Conservation (phyloP, 306 rosid genomes). For the Begonia fuchsioides region DNA sequence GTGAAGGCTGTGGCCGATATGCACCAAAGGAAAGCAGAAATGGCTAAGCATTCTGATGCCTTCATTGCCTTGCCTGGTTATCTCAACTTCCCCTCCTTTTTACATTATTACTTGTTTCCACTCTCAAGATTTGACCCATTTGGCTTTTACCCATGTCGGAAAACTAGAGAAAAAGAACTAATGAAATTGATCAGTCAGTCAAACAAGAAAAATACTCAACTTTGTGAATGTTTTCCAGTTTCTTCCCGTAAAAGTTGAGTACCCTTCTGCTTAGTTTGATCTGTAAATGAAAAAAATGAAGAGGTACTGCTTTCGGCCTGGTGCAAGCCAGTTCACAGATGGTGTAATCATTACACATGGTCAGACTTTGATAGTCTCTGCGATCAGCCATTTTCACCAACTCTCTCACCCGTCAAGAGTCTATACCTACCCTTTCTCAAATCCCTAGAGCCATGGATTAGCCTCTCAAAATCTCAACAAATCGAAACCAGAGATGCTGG, state of each 20-base stretch:
- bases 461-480: too few species aligned
- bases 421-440: too few species aligned
- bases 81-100: background rate
- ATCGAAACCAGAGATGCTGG: too few species aligned
- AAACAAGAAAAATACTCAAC: too few species aligned
- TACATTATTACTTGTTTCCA: constrained; percentile 13
- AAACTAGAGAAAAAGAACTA: background rate
- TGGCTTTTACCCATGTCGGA: background rate
- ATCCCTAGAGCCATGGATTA: too few species aligned
- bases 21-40: constrained; percentile 1
- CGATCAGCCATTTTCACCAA: too few species aligned
- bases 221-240: background rate
- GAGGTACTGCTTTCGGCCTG: too few species aligned
- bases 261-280: background rate
- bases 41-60: constrained; percentile 1
- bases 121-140: constrained; percentile 24
- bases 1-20: background rate
- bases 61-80: background rate
- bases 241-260: background rate
- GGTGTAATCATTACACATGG: too few species aligned
- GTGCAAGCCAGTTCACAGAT: too few species aligned
- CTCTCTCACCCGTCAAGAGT: too few species aligned
- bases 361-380: too few species aligned
- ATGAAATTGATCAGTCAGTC: background rate
- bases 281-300: too few species aligned